Evolutionary conservation across 192 early-diverging fungal genomes (phyloP).

Genomic region (Backusella circina): DNA sequence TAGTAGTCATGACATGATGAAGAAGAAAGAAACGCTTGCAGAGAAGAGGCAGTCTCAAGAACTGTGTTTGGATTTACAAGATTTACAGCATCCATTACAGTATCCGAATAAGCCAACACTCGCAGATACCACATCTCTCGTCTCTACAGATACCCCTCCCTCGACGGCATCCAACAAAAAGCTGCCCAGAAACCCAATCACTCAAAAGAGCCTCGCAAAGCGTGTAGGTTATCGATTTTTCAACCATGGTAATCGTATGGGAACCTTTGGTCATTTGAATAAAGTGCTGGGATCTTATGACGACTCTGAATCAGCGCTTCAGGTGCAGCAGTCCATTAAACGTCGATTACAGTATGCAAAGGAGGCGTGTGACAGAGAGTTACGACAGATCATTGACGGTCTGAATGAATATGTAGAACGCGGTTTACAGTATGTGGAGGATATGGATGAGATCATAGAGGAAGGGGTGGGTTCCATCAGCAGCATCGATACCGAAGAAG

Average conservation of each 20-base stretch:
- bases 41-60: not conserved
- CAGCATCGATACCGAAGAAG: constrained; percentile 28
- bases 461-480: constrained; percentile 15
- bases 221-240: constrained; percentile 23
- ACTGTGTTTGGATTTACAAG: not conserved
- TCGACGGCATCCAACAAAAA: not conserved
- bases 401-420: constrained; percentile 68
- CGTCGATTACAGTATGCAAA: constrained; percentile 36
- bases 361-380: constrained; percentile 55
- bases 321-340: constrained; percentile 26
- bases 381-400: constrained; percentile 65
- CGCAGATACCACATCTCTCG: not conserved
- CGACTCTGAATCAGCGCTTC: not conserved
- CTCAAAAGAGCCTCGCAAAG: constrained; percentile 3
- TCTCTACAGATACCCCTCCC: not conserved
- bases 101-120: not conserved
- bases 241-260: constrained; percentile 23
- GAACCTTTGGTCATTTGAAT: constrained; percentile 18
- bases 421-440: constrained; percentile 49
- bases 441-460: constrained; percentile 32
- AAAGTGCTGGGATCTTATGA: not conserved
- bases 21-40: not conserved
- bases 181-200: not conserved
- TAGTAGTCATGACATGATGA: not conserved
- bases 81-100: constrained; percentile 7